These are phyloP conservation scores for Chaetomium olivaceum DNA, from an alignment of 2,329 filamentous ascomycete species.

Conservation along the genomic window DNA sequence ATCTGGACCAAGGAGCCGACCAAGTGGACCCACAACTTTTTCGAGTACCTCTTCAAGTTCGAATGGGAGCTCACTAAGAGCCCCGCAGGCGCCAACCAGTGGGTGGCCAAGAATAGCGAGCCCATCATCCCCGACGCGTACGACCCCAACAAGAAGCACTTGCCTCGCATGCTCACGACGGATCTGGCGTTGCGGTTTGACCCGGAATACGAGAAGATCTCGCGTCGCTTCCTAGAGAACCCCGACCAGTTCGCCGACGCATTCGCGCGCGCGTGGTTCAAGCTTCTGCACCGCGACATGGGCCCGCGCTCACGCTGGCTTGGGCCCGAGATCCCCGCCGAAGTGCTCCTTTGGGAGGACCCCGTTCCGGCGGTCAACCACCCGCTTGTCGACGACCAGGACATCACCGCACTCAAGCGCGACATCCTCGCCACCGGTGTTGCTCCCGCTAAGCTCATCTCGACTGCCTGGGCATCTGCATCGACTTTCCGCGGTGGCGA, in stretches of 20 bases:
- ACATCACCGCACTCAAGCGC: slow-evolving; percentile 67
- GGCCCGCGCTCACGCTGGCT: slow-evolving; percentile 70
- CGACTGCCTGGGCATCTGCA: slow-evolving; percentile 67
- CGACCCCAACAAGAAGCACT: slow-evolving; percentile 69
- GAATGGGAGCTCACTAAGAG: slow-evolving; percentile 77
- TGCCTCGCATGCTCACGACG: slow-evolving; percentile 74
- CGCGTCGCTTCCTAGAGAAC: slow-evolving; percentile 67
- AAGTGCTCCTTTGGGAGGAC: slow-evolving; percentile 74
- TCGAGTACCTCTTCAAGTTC: slow-evolving; percentile 75
- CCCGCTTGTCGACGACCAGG: slow-evolving; percentile 60
- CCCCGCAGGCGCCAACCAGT: slow-evolving; percentile 75
- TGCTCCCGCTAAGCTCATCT: slow-evolving; percentile 61
- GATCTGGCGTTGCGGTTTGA: slow-evolving; percentile 73
- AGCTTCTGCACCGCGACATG: slow-evolving; percentile 78
- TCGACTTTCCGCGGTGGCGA: slow-evolving; percentile 73
- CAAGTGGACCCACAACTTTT: slow-evolving; percentile 73
- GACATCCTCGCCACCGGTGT: slow-evolving; percentile 65
- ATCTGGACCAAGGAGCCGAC: slow-evolving; percentile 76
- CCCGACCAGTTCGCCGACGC: slow-evolving; percentile 68
- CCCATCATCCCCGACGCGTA: slow-evolving; percentile 70
- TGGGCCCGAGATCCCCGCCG: slow-evolving; percentile 71
- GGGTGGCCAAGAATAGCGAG: slow-evolving; percentile 69
- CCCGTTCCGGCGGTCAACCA: slow-evolving; percentile 63
- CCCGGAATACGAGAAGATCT: slow-evolving; percentile 73
- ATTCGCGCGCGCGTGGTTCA: slow-evolving; percentile 78